Conservation (phyloP, 73 alveolate species). For the Symbiodinium natans region DNA sequence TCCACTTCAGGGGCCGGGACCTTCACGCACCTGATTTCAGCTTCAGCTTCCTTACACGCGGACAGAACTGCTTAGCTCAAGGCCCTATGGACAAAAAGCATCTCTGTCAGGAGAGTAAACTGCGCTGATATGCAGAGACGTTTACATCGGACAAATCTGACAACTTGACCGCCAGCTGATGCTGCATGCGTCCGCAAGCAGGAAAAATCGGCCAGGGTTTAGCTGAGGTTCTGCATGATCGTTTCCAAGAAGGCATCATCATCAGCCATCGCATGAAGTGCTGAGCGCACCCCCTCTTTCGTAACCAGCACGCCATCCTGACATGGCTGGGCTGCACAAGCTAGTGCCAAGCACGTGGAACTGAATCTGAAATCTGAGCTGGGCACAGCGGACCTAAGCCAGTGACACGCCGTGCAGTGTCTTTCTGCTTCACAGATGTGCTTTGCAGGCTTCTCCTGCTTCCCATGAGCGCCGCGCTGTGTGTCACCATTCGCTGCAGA, state of each 20-base stretch:
- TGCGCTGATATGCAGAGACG: not conserved
- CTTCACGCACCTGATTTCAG: conserved; percentile 10
- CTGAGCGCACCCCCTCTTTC: conserved; percentile 40
- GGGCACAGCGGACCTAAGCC: not conserved
- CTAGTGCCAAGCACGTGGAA: too few relatives aligned
- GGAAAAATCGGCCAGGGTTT: not conserved
- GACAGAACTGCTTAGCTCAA: too few relatives aligned
- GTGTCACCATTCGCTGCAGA: not conserved
- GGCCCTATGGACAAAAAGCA: too few relatives aligned
- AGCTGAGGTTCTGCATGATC: conserved; percentile 41
- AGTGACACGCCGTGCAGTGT: not conserved
- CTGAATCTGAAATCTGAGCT: not conserved
- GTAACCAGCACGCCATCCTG: conserved; percentile 55
- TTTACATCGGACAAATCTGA: too few relatives aligned
- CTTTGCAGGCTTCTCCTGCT: not conserved
- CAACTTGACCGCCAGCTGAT: not conserved
- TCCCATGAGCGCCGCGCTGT: not conserved
- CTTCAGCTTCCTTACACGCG: conserved; percentile 53
- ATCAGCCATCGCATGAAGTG: conserved; percentile 27
- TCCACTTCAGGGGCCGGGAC: conserved; percentile 36
- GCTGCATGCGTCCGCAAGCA: not conserved
- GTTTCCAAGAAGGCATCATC: conserved; percentile 35
- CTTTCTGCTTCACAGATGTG: not conserved
- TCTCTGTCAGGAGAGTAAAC: too few relatives aligned
- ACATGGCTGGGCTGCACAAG: not conserved